Conservation (phyloP, 148 eudicot species). For the Camellia lanceoleosa region DNA sequence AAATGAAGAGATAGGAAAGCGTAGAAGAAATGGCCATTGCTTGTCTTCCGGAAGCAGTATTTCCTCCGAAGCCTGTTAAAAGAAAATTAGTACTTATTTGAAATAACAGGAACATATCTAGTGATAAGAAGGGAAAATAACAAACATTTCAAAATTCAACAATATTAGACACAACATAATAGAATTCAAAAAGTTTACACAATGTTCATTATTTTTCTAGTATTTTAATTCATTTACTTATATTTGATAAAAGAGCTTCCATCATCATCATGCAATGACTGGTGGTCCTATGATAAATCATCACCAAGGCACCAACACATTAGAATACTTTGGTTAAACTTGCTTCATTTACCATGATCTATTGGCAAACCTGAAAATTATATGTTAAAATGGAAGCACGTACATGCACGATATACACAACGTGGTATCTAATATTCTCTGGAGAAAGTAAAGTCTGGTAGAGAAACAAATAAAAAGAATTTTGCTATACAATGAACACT, state of each 20-base stretch:
- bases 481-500: too few species aligned
- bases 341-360: not conserved
- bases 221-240: too few species aligned
- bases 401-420: not conserved
- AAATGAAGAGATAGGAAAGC: conserved; percentile 68
- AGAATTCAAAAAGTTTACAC: not conserved
- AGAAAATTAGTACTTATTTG: not conserved
- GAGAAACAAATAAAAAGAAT: not conserved
- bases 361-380: not conserved
- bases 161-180: not conserved
- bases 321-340: not conserved
- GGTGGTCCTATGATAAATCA: not conserved
- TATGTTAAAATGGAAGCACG: not conserved
- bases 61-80: conserved; percentile 71
- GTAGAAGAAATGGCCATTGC: conserved; percentile 92
- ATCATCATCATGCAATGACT: not conserved
- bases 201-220: too few species aligned
- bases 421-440: not conserved
- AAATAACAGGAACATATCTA: not conserved
- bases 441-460: not conserved
- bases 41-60: conserved; percentile 80
- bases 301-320: not conserved
- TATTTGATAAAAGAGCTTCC: not conserved
- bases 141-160: not conserved
- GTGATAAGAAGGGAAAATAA: not conserved